A percentile compares a stretch with the other conserved stretches of the same genome.
Evolutionary conservation across 2,329 filamentous ascomycete genomes (phyloP).

Genomic region (Ciborinia camelliae): DNA sequence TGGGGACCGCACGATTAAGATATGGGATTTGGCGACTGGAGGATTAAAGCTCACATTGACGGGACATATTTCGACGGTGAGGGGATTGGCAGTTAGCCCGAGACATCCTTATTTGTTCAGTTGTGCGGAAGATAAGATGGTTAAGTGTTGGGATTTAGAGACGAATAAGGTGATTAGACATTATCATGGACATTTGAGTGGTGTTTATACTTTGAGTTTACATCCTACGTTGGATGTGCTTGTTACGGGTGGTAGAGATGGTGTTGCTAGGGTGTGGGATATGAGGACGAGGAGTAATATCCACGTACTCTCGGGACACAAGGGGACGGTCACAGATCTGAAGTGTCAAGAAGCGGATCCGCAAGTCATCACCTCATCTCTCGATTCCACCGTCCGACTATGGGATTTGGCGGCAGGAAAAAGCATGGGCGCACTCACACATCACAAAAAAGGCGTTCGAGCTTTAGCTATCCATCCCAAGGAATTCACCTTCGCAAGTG

Average conservation of each 20-base stretch:
- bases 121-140: slow-evolving; percentile 99
- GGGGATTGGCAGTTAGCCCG: slow-evolving; percentile 86
- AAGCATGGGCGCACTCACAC: slow-evolving; percentile 90
- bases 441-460: slow-evolving; percentile 97
- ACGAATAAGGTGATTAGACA: slow-evolving; percentile 99
- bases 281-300: slow-evolving; percentile 96
- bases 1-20: slow-evolving; percentile 95
- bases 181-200: slow-evolving; percentile 94
- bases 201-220: slow-evolving; percentile 89
- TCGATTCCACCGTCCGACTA: slow-evolving; percentile 85
- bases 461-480: slow-evolving; percentile 79
- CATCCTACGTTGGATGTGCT: slow-evolving; percentile 94
- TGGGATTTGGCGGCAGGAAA: slow-evolving; percentile 98
- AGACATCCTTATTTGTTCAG: slow-evolving; percentile 96
- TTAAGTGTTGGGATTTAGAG: slow-evolving; percentile 99
- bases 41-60: slow-evolving; percentile 82
- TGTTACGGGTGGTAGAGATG: slow-evolving; percentile 91
- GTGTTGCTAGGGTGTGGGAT: slow-evolving; percentile 94
- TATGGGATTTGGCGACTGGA: slow-evolving; percentile 93
- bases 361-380: slow-evolving; percentile 88
- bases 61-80: slow-evolving; percentile 89
- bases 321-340: slow-evolving; percentile 82
- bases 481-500: slow-evolving; percentile 95
- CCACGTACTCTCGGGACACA: slow-evolving; percentile 88
- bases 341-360: slow-evolving; percentile 95